Percentiles rank a stretch among this genome's conserved stretches.
These are phyloP conservation scores for Hibiscus syriacus DNA, from an alignment of 345 rosid genomes.

Conservation along the genomic window DNA sequence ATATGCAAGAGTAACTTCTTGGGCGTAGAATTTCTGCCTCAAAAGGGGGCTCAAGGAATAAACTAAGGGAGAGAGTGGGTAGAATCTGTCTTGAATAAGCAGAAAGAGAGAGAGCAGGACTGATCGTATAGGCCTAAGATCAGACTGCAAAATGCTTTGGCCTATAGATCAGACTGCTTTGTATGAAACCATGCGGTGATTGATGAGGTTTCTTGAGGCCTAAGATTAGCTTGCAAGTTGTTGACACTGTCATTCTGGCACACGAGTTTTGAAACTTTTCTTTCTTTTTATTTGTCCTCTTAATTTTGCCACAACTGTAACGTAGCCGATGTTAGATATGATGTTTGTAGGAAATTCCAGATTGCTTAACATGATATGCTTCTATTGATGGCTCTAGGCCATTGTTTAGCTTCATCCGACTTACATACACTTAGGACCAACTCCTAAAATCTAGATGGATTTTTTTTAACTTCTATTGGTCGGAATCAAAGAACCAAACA, in stretches of 20 bases:
- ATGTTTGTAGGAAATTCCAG: background rate
- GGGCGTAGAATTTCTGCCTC: background rate
- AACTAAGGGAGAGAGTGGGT: background rate
- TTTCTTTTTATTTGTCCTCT: background rate
- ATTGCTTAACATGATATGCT: background rate
- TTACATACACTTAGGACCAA: background rate
- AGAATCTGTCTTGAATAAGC: too few relatives aligned
- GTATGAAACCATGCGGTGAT: too few relatives aligned
- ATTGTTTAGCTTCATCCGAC: background rate
- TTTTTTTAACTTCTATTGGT: background rate
- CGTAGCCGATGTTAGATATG: background rate
- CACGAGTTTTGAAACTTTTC: background rate
- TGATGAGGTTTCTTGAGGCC: too few relatives aligned
- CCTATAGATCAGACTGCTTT: too few relatives aligned
- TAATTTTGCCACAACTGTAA: background rate
- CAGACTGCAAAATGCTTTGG: too few relatives aligned
- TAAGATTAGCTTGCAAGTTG: too few relatives aligned
- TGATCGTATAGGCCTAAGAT: too few relatives aligned
- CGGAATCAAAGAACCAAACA: background rate
- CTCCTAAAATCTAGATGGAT: background rate
- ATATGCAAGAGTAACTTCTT: background rate
- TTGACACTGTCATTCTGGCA: too few relatives aligned
- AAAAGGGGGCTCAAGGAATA: background rate
- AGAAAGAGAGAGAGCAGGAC: too few relatives aligned
- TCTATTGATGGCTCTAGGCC: background rate